Evolutionary conservation across 441 rosid species (phyloP), one percentile per base, ranked within the genome.

Genomic region (Manihot esculenta): DNA sequence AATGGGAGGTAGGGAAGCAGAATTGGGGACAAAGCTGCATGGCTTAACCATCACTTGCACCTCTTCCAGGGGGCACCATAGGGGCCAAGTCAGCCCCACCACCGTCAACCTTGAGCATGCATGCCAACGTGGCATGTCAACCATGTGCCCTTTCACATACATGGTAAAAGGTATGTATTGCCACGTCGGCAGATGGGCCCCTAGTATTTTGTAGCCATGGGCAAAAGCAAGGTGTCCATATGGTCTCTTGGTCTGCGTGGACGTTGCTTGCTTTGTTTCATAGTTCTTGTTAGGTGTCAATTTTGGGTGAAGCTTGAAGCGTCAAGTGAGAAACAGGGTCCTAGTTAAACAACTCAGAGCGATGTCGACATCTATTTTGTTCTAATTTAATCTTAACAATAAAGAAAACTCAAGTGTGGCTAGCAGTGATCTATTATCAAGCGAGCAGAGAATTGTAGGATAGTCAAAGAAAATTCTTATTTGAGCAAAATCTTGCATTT

Each of bases 11-110:
- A 44, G 73, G 70, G 66, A 64, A 69, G 18, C 13, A 27, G 64
- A 51, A 48, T 9, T 14, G 63, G 84, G 59, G 85, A 88, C 92
- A 86, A 62, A 11, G 78, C n/a, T 50, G 77, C 85, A 83, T 83
- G 92, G 79, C 79, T 59, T 47, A 77, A 76, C 79, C 83, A 71
- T 69, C 77, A 10, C 66, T 27, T 77, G 80, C 69, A 44, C 62
- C 80, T 62, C 57, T 72, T 42, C 51, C 21, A n/a, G 7, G 66
- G 72, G 59, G 55, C 81, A 77, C 64, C 23, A 17, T 1, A 64
- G 62, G 73, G 60, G 24, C 30, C 35, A 62, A 47, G 13, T n/a
- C 20, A 51, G 21, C 68, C 69, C 73, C 60, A 74, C 72, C 79
- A 59, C 71, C 64, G 13, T 27, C 50, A 41, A 59, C 66, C 20